Conservation (phyloP, 768 basidiomycete genomes). For the Naganishia onofrii region DNA sequence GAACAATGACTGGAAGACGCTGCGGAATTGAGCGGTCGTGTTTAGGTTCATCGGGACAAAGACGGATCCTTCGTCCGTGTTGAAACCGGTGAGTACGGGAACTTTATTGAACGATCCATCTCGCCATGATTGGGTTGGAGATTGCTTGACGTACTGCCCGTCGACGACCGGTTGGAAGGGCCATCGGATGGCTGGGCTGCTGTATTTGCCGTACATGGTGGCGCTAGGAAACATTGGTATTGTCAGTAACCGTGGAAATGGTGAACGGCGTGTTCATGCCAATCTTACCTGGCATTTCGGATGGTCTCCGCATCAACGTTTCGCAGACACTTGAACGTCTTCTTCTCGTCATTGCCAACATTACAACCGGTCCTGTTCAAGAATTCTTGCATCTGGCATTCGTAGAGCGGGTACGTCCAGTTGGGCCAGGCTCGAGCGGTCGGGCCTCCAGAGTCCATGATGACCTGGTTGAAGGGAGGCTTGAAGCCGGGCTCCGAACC, state of each 20-base stretch:
- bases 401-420: conserved; percentile 24
- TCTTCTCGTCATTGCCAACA: background rate
- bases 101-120: conserved; percentile 31
- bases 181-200: conserved; percentile 18
- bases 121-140: conserved; percentile 20
- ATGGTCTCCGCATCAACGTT: conserved; percentile 13
- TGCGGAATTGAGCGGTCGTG: background rate
- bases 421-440: conserved; percentile 26
- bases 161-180: conserved; percentile 28
- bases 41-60: conserved; percentile 11
- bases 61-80: conserved; percentile 23
- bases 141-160: conserved; percentile 20
- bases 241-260: background rate
- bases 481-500: conserved; percentile 10
- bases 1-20: background rate
- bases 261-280: background rate
- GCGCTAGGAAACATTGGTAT: background rate
- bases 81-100: conserved; percentile 23
- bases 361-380: conserved; percentile 21
- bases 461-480: conserved; percentile 24
- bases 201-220: conserved; percentile 14
- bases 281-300: conserved; percentile 18
- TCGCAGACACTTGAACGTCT: conserved; percentile 20
- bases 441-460: conserved; percentile 28
- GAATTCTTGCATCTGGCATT: conserved; percentile 17